Evolutionary conservation across 768 basidiomycete genomes (phyloP), one percentile per base, ranked within the genome.

Genomic region (Kwoniella bestiolae): DNA sequence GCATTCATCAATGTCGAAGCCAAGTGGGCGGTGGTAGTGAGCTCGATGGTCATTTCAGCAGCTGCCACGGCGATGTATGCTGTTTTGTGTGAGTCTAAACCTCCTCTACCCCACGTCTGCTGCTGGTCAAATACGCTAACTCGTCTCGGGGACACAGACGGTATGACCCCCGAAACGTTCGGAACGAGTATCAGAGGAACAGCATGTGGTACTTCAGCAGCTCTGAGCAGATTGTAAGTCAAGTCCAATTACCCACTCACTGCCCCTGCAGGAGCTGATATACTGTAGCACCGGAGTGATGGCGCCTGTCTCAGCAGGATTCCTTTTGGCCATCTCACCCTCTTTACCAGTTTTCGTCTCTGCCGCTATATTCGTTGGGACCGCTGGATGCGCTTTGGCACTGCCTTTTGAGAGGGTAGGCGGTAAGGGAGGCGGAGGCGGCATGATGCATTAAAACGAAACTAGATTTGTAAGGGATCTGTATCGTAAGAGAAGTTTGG

Each of bases 11-110:
- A 45, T 1, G 78, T 78, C 3, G 41, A 61, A 23, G 52, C 67
- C 32, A 65, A 73, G n/a, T 72, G 68, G 66, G 79, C 76, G 2
- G 75, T 79, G 25, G 69, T 77, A 21, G 61, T 73, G 38, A 74
- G 75, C 51, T 76, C 78, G 1, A 79, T 77, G 75, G 28, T 78
- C 5, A 75, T 80, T 41, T 69, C 73, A 11, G 60, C 65, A n/a
- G 76, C 79, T 26, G 79, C 76, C 5, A 78, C 78, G 11, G 78
- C 78, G 1, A 80, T 80, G 79, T 80, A 80, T 62, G 79, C 79
- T 25, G 77, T 80, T 3, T 60, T 80, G 8, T 80, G 79, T 79
- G 46, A 70, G 79, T 76, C 4, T 2, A 45, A 26, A n/a, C n/a
- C 11, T 28, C 41, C 16, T 12, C 23, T 23, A n/a, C 52, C 46